Percentiles rank a stretch among this genome's conserved stretches.
Evolutionary conservation across 129 eudicot genomes (phyloP).

Genomic region (Lactuca sativa): DNA sequence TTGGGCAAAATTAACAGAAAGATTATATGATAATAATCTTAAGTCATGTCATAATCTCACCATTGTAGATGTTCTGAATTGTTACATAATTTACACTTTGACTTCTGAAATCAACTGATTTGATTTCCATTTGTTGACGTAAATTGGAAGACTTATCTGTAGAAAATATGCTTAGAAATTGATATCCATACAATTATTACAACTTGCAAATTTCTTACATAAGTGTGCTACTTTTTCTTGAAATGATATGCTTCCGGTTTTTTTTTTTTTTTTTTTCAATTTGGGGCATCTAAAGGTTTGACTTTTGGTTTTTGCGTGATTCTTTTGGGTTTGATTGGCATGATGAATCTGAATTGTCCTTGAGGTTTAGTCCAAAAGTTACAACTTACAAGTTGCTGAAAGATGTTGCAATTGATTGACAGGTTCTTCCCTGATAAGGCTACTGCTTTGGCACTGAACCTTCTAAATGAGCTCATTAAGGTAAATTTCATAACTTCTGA

Average conservation of each 20-base stretch:
- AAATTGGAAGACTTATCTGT: neutral
- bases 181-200: neutral
- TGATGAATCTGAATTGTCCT: slow-evolving; percentile 19
- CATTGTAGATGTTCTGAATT: slow-evolving; percentile 17
- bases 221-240: neutral
- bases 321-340: neutral
- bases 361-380: slow-evolving; percentile 6
- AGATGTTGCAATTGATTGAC: slow-evolving; percentile 18
- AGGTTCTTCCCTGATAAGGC: slow-evolving; percentile 96
- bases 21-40: neutral
- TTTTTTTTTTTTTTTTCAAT: neutral
- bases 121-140: neutral
- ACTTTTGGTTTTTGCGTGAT: neutral
- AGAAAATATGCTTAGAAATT: neutral
- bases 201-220: neutral
- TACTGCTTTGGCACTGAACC: slow-evolving; percentile 52
- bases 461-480: slow-evolving; percentile 70
- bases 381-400: neutral
- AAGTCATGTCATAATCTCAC: slow-evolving; percentile 49
- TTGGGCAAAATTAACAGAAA: too few relatives aligned
- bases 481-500: slow-evolving; percentile 33
- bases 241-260: slow-evolving; percentile 1
- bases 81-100: slow-evolving; percentile 12
- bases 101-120: neutral
- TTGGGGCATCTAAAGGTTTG: slow-evolving; percentile 1